phyloP scores from a whole-genome alignment of 441 rosid genomes.

The Iberis amara region DNA sequence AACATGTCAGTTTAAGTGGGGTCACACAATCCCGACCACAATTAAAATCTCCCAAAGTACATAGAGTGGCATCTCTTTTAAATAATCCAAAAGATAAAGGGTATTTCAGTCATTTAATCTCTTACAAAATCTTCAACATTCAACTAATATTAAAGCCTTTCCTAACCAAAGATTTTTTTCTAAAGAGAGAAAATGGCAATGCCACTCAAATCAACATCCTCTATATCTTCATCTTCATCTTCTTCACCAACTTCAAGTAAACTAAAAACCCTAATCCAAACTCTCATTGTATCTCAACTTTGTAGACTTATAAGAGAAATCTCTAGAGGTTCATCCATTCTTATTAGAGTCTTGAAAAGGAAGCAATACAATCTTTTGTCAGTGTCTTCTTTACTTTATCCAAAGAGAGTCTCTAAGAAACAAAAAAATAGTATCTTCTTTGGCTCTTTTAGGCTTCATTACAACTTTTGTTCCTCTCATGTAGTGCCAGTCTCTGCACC shows the following conservation, averaged over 20 bases:
- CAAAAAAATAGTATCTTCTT: conserved; percentile 43
- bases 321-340: conserved; percentile 49
- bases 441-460: conserved; percentile 82
- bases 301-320: conserved; percentile 48
- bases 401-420: conserved; percentile 35
- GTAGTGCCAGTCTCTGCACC: conserved; percentile 60
- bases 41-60: conserved; percentile 24
- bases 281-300: conserved; percentile 46
- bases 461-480: conserved; percentile 88
- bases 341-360: conserved; percentile 40
- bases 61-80: conserved; percentile 33
- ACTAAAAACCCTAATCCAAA: conserved; percentile 52
- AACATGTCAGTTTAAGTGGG: conserved; percentile 31
- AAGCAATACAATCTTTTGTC: conserved; percentile 36
- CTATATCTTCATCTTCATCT: conserved; percentile 29
- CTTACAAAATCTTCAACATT: conserved; percentile 6
- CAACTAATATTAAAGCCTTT: conserved; percentile 21
- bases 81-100: conserved; percentile 39
- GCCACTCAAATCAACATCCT: conserved; percentile 38
- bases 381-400: conserved; percentile 25
- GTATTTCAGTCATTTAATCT: conserved; percentile 37
- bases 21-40: conserved; percentile 27
- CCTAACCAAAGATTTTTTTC: conserved; percentile 18
- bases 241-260: conserved; percentile 43
- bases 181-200: conserved; percentile 29